Base-by-base conservation (phyloP, 177 flowering plant species). In the Vitis hybrid region DNA sequence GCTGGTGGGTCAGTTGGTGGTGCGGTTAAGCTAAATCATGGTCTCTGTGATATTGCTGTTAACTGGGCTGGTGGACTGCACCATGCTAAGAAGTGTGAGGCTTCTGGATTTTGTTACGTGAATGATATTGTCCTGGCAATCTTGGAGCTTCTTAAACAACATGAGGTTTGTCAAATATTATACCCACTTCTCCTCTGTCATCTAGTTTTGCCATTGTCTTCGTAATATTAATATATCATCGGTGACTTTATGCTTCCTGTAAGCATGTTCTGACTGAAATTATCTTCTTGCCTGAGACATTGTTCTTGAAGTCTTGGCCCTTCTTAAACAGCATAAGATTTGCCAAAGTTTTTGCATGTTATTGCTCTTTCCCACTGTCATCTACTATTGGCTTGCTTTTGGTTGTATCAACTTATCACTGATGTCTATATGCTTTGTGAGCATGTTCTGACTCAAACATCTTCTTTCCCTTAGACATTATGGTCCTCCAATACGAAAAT, bases 1-100 rank as follows among this genome's bases (percentile, higher is more conserved):
- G 86, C 86, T 13, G 86, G 86, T 48, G 86, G 86, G 34, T 80
- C 83, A 29, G 82, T 82, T 65, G 86, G 83, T 45, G 86, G 86
- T 29, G 82, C 86, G 13, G 84, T 80, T 20, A 80, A 80, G 75
- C 69, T 82, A 16, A 82, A 82, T 14, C 83, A 80, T 55, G 74
- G 73, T 12, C 71, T 66, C 3, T 78, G 83, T 57, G 86, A 82
- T 39, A 78, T 82, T 76, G 83, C 86, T 22, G 68, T 82, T 12
- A 82, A 82, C 54, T 82, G 83, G 83, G 83, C 86, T 57, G 86
- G 86, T 65, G 86, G 86, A 3, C 73, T 82, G 22, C 86, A 82
- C 68, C 86, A 82, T 71, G 86, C 86, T 20, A 82, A 82, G 72
- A 82, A 82, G 71, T 80, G 86, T 50, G 85, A 82, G 70, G 85